phyloP scores from a whole-genome alignment of 2,329 filamentous ascomycete species.

The Alternaria ventricosa region DNA sequence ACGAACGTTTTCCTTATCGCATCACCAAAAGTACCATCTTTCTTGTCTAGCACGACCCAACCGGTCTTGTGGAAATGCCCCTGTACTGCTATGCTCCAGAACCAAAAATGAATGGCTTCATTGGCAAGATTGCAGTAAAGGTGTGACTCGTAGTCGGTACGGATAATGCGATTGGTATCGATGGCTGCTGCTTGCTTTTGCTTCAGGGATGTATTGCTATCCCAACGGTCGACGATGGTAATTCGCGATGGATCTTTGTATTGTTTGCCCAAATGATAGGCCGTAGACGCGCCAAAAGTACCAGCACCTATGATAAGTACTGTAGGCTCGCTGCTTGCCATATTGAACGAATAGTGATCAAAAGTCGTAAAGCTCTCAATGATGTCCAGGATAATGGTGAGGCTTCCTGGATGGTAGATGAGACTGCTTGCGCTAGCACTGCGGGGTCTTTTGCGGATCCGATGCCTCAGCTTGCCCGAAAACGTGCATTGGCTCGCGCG shows the following conservation, averaged over 20 bases:
- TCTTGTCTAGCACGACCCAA: conserved; percentile 62
- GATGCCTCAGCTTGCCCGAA: conserved; percentile 8
- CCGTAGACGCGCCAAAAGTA: conserved; percentile 70
- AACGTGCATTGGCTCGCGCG: conserved; percentile 7
- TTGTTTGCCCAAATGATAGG: conserved; percentile 65
- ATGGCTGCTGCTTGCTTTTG: conserved; percentile 62
- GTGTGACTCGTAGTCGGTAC: conserved; percentile 64
- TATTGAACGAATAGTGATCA: background rate
- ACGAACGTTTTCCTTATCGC: conserved; percentile 63
- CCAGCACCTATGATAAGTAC: conserved; percentile 68
- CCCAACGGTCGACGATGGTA: conserved; percentile 39
- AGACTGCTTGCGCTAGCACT: conserved; percentile 9
- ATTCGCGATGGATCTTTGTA: conserved; percentile 54
- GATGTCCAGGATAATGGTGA: background rate
- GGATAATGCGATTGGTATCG: conserved; percentile 68
- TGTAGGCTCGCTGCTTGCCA: conserved; percentile 18
- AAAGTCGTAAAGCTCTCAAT: background rate
- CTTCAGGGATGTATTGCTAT: conserved; percentile 44
- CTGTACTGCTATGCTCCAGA: conserved; percentile 38
- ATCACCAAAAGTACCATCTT: conserved; percentile 56
- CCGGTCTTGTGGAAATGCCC: conserved; percentile 64
- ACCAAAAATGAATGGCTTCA: conserved; percentile 52
- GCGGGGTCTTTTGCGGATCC: conserved; percentile 17
- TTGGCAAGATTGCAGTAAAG: conserved; percentile 62
- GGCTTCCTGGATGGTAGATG: conserved; percentile 4